Evolutionary conservation across 2,329 filamentous ascomycete genomes (phyloP).

Genomic region (Dactylellina parvicollis): DNA sequence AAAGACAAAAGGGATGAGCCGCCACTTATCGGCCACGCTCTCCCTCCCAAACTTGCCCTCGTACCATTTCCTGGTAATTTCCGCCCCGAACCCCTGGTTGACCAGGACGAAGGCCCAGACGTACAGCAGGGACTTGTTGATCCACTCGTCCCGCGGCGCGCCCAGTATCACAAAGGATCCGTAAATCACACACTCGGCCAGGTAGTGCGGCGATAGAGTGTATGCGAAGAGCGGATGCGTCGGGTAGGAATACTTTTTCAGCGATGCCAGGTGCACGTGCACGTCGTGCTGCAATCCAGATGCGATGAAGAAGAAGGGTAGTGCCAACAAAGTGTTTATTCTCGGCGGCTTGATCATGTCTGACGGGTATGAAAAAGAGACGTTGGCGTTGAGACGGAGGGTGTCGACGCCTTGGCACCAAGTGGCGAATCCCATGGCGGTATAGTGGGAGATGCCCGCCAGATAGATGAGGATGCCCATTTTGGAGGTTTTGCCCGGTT

Average conservation of each 20-base stretch:
- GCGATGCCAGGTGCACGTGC: constrained; percentile 74
- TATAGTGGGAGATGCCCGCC: constrained; percentile 81
- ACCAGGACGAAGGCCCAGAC: constrained; percentile 77
- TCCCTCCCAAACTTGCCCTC: constrained; percentile 75
- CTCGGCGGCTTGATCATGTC: constrained; percentile 60
- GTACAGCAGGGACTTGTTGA: constrained; percentile 78
- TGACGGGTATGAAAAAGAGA: constrained; percentile 55
- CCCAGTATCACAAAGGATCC: constrained; percentile 77
- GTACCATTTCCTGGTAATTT: constrained; percentile 83
- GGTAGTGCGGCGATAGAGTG: constrained; percentile 88
- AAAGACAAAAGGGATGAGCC: constrained; percentile 36
- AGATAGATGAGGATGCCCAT: constrained; percentile 91
- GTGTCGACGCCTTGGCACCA: constrained; percentile 80
- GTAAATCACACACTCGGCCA: constrained; percentile 86
- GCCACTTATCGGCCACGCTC: constrained; percentile 64
- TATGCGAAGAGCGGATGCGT: constrained; percentile 75
- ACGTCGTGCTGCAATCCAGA: constrained; percentile 79
- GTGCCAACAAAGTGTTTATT: constrained; percentile 67
- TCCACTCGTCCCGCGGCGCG: constrained; percentile 72
- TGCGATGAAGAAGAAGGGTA: constrained; percentile 74
- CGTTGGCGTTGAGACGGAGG: constrained; percentile 59
- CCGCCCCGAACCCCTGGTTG: constrained; percentile 84
- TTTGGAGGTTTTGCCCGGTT: constrained; percentile 70
- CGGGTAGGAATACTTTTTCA: constrained; percentile 86
- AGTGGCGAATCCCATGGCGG: constrained; percentile 75